phyloP scores from a whole-genome alignment of 2,329 filamentous ascomycete species.

The Calonectria hawksworthii region DNA sequence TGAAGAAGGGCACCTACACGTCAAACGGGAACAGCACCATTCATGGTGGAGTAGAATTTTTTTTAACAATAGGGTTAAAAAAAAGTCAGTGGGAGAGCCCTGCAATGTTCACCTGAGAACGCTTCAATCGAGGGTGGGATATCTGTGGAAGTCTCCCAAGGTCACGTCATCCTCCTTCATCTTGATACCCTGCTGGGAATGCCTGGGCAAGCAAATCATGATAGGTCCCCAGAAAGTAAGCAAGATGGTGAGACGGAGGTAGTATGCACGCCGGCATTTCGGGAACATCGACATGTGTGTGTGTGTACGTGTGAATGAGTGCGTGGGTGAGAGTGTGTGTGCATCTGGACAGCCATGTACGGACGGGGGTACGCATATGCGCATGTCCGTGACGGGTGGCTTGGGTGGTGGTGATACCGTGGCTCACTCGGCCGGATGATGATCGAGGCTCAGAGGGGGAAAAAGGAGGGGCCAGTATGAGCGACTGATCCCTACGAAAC shows the following conservation, averaged over 20 bases:
- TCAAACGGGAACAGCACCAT: conserved; percentile 9
- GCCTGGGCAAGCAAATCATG: conserved; percentile 17
- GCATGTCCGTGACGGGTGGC: background rate
- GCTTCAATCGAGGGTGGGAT: conserved; percentile 34
- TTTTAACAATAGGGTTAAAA: background rate
- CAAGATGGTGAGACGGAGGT: conserved; percentile 2
- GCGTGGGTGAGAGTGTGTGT: background rate
- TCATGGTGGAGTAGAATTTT: conserved; percentile 12
- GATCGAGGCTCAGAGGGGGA: conserved; percentile 19
- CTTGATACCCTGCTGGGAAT: conserved; percentile 28
- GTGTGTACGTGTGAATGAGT: background rate
- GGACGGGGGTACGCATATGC: background rate
- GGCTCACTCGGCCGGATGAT: conserved; percentile 27
- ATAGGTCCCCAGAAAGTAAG: background rate
- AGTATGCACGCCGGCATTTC: conserved; percentile 9
- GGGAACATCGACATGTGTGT: background rate
- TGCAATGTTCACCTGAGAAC: conserved; percentile 31
- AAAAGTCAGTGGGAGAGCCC: conserved; percentile 18
- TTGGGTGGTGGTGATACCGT: conserved; percentile 16
- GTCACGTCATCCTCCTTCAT: conserved; percentile 39
- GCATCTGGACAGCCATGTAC: background rate
- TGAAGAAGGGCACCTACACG: background rate
- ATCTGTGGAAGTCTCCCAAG: conserved; percentile 27
- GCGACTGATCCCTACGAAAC: background rate
- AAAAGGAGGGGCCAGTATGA: background rate